Base-by-base conservation (phyloP, 2,329 filamentous ascomycete genomes). In the Graphiopsis chlorocephala region DNA sequence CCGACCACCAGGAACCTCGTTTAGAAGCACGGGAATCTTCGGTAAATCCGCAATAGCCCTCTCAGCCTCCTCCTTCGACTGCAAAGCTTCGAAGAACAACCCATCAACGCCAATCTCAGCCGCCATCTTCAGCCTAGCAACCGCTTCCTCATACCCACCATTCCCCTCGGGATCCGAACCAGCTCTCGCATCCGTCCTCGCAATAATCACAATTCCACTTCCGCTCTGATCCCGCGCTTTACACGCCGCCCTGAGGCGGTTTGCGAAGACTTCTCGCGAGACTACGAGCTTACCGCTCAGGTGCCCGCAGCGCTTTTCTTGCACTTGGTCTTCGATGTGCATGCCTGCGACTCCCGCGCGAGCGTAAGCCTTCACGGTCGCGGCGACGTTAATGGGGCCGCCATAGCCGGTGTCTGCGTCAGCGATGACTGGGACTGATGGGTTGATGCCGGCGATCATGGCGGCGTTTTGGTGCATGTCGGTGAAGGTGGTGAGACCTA, bases 401-500 rank as follows among this genome's bases (percentile, higher is more conserved):
- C 83, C 85, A 73, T 85, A 87, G 47, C 84, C 84, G 0, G 85
- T 86, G 72, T 87, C 85, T 31, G 83, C 84, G 71, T 88, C 85
- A 10, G 85, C 86, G 68, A 89, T 88, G 23, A 90, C 73, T 0
- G 87, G 87, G 0, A 84, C 77, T 0, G 74, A 73, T 0, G 83
- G 82, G 68, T 87, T 80, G 31, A 89, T 79, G 48, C 81, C 82
- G 64, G 87, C 86, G 64, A 90, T 86, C 85, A 89, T 89, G 60
- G 82, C 79, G n/a, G 86, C 87, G 72, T 89, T 86, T 52, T 78
- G 77, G 38, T 80, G 78, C 86, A 90, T 90, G 75, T 90, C 87
- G 70, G 84, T 82, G 33, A 87, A 78, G 0, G 85, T 85, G 2
- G 85, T 83, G 14, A 90, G 78, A 48, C 86, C 87, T 4, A 90